A percentile compares a stretch with the other conserved stretches of the same genome.
phyloP scores from a whole-genome alignment of 352 stramenopile species.

The Pythium coloratum region DNA sequence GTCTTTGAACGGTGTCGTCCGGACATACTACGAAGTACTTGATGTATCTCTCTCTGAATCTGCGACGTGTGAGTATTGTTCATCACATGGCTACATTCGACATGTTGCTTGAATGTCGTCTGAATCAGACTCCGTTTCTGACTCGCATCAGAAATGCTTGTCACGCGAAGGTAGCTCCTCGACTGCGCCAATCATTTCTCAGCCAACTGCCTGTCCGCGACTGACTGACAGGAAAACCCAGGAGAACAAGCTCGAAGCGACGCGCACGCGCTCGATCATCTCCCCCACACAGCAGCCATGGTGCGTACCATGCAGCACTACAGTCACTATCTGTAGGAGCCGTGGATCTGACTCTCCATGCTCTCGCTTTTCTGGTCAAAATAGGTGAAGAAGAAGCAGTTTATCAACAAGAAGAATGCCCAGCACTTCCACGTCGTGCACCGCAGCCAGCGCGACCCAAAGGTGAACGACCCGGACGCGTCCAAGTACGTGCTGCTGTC shows the following conservation, averaged over 20 bases:
- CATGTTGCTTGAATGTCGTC: constrained; percentile 8
- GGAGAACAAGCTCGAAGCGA: constrained; percentile 7
- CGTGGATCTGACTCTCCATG: not conserved
- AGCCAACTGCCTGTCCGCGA: not conserved
- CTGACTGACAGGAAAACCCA: not conserved
- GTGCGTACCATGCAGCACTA: not conserved
- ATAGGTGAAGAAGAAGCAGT: constrained; percentile 66
- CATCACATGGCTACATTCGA: not conserved
- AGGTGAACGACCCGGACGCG: constrained; percentile 74
- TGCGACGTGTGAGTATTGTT: not conserved
- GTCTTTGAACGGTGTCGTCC: no score
- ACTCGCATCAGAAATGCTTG: not conserved
- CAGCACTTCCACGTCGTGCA: constrained; percentile 89
- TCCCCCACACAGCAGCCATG: not conserved
- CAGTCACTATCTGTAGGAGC: not conserved
- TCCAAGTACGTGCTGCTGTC: constrained; percentile 86
- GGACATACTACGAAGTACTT: no score
- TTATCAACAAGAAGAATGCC: constrained; percentile 86
- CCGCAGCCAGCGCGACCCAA: constrained; percentile 79
- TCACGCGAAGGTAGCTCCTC: constrained; percentile 6
- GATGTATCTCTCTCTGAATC: not conserved
- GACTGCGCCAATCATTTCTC: constrained; percentile 12
- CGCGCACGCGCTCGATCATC: not conserved
- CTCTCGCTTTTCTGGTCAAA: not conserved
- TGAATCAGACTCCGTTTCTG: not conserved